Evolutionary conservation across 257 asterid genomes (phyloP).

Genomic region (Solanum sparsipilum): DNA sequence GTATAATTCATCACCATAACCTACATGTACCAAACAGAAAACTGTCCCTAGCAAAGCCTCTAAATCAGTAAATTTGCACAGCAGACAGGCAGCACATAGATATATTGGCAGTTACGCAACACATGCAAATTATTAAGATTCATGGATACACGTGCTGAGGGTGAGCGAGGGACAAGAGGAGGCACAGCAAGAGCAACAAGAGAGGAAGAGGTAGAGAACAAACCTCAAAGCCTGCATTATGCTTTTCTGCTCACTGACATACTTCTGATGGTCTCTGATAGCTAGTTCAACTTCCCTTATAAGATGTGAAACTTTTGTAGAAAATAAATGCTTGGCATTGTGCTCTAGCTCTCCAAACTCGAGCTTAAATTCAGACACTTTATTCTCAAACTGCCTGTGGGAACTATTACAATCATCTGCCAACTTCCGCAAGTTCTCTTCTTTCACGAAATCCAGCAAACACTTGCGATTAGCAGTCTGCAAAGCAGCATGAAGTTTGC

Average conservation of each 20-base stretch:
- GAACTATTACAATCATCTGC: conserved; percentile 79
- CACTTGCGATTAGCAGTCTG: conserved; percentile 56
- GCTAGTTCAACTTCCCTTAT: conserved; percentile 60
- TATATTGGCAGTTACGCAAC: neutral
- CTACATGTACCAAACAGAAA: neutral
- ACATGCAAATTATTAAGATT: neutral
- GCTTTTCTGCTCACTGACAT: conserved; percentile 72
- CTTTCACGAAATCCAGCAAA: conserved; percentile 83
- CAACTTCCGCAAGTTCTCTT: conserved; percentile 67
- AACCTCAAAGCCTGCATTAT: conserved; percentile 94
- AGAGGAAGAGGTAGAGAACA: conserved; percentile 6
- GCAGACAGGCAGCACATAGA: neutral
- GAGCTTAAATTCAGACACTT: conserved; percentile 73
- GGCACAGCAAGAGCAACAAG: neutral
- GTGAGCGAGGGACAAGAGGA: neutral
- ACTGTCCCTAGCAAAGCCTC: neutral
- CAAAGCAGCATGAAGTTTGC: conserved; percentile 64
- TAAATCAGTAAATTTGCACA: neutral
- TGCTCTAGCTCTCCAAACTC: conserved; percentile 84
- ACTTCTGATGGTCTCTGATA: conserved; percentile 58
- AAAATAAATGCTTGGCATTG: conserved; percentile 55
- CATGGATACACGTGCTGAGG: neutral
- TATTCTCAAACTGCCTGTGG: conserved; percentile 85
- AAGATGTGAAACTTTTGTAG: conserved; percentile 62
- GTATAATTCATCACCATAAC: neutral